phyloP scores from a whole-genome alignment of 1,139 yeast species.

The Pichia sp. region DNA sequence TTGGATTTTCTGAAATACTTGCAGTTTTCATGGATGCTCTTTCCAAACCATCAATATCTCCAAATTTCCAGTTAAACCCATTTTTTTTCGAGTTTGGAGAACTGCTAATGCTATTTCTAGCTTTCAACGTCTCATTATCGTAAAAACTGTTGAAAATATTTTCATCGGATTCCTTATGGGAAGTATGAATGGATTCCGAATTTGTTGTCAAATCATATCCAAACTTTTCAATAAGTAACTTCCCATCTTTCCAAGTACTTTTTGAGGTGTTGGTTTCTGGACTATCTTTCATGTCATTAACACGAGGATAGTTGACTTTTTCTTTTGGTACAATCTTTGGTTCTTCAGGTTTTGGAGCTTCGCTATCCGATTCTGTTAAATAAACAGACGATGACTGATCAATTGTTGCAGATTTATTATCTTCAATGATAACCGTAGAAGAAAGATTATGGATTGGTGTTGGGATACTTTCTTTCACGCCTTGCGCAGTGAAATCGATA shows the following conservation, averaged over 20 bases:
- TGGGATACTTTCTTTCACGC: not conserved
- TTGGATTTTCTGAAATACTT: not conserved
- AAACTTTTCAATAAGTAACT: constrained; percentile 20
- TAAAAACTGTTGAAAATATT: not conserved
- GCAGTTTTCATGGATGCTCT: constrained; percentile 14
- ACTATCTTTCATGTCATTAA: not conserved
- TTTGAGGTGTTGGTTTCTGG: not conserved
- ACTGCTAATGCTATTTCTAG: not conserved
- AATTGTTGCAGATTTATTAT: not conserved
- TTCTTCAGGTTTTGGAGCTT: too few species aligned
- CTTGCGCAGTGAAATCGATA: not conserved
- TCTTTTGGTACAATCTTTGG: too few species aligned
- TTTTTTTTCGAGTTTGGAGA: not conserved
- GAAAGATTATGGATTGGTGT: not conserved
- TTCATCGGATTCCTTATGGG: not conserved
- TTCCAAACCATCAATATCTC: constrained; percentile 25
- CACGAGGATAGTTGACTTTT: too few species aligned
- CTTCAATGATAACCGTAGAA: not conserved
- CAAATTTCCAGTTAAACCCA: constrained; percentile 21
- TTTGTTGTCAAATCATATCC: constrained; percentile 22
- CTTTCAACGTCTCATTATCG: constrained; percentile 3
- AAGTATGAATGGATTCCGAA: not conserved
- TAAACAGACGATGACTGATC: constrained; percentile 1
- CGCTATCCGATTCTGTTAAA: not conserved
- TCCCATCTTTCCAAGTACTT: constrained; percentile 25